Base-by-base conservation (phyloP, 1,139 yeast genomes). In the Starmera stellimalicola region DNA sequence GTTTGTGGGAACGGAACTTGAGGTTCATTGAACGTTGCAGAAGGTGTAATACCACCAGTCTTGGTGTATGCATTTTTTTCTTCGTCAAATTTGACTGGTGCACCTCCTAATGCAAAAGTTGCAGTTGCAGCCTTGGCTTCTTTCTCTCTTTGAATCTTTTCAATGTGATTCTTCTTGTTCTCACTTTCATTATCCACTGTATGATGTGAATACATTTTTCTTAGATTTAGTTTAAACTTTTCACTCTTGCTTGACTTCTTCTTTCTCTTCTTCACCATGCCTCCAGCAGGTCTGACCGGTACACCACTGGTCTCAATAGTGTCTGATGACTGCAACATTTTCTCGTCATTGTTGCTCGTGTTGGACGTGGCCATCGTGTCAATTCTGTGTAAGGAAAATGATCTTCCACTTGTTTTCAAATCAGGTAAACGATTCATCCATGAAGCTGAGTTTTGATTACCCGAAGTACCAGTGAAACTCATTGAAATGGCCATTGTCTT, bases 401-500 rank as follows among this genome's bases (percentile, higher is more conserved):
- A 76, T 18, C 87, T 70, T 2, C 84, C 79, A 9, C 73, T 65
- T 38, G 70, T 71, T 42, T 81, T 93, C 56, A 84, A 63, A 27
- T 80, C 72, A 28, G 94, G 95, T 42, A 91, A 67, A 55, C 98
- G 76, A 32, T 79, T 71, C 64, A 88, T 73, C 98, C 98, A 91
- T 16, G 77, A 68, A 5, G 76, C 62, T 4, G 70, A 66, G 33
- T 68, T 70, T 12, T 74, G 78, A 36, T 68, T 72, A 27, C 72
- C 73, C 41, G 73, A 77, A 7, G 81, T 81, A 33, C 73, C 73
- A 16, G 95, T 87, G 54, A 84, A 80, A 0, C 96, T 75, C 82
- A 87, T 83, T 3, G 96, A 84, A 47, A 91, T 77, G 6, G 95
- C 85, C 80, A 91, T 80, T 41, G 94, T 78, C 60, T 88, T 87